A percentile compares a stretch with the other conserved stretches of the same genome.
Evolutionary conservation across 2,329 filamentous ascomycete species (phyloP).

Genomic region (Pestalotiopsis sp.): DNA sequence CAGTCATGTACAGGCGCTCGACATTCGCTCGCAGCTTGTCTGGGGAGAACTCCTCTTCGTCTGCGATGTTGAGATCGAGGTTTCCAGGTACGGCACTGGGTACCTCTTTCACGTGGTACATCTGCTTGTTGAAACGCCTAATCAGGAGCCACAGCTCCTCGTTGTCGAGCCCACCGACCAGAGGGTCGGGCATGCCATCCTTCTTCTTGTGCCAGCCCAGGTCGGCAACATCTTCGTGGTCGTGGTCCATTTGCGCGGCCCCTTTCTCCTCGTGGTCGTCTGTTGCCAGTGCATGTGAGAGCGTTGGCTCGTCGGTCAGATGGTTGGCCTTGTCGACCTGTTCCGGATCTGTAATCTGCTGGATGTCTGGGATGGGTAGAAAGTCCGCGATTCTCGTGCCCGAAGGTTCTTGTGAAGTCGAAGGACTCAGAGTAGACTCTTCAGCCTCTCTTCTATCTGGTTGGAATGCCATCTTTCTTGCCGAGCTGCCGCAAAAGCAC

Average conservation of each 20-base stretch:
- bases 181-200: conserved; percentile 55
- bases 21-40: conserved; percentile 80
- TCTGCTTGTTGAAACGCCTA: conserved; percentile 72
- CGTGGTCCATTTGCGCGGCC: conserved; percentile 48
- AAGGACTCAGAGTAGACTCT: neutral
- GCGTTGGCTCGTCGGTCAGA: conserved; percentile 30
- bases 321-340: neutral
- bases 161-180: conserved; percentile 71
- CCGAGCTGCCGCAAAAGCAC: neutral
- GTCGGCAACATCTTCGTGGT: conserved; percentile 57
- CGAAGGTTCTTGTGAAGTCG: neutral
- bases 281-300: conserved; percentile 47
- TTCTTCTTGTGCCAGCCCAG: conserved; percentile 71
- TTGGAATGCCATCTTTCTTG: conserved; percentile 8
- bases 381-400: conserved; percentile 7
- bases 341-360: conserved; percentile 5
- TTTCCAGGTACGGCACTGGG: conserved; percentile 62
- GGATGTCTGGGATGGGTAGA: conserved; percentile 5
- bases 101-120: conserved; percentile 70
- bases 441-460: neutral
- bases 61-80: conserved; percentile 78
- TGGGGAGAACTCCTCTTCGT: conserved; percentile 83
- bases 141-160: conserved; percentile 75
- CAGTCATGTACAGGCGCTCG: conserved; percentile 81
- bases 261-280: conserved; percentile 46